These are phyloP conservation scores for Zizania palustris DNA, from an alignment of 202 grass and related monocot genomes.

Conservation along the genomic window DNA sequence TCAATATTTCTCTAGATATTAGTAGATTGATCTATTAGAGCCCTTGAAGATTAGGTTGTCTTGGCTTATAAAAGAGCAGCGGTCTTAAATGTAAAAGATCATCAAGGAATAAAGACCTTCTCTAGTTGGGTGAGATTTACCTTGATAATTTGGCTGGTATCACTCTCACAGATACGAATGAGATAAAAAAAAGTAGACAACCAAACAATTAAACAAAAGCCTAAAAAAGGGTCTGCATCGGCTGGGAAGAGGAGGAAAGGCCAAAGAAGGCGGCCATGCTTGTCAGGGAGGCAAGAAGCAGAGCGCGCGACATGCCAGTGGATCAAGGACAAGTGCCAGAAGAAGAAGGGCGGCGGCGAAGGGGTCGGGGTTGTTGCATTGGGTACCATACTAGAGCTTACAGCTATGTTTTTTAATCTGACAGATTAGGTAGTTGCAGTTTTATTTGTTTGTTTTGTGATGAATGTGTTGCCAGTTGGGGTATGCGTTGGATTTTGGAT, in stretches of 20 bases:
- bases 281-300: conserved; percentile 34
- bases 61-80: too few species aligned
- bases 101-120: too few species aligned
- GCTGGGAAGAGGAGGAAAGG: neutral
- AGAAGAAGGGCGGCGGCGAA: conserved; percentile 42
- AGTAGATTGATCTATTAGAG: too few species aligned
- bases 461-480: conserved; percentile 8
- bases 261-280: neutral
- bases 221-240: too few species aligned
- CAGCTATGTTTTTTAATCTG: neutral
- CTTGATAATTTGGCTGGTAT: too few species aligned
- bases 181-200: too few species aligned
- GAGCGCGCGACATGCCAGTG: conserved; percentile 64
- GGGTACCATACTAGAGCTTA: conserved; percentile 13
- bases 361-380: conserved; percentile 7
- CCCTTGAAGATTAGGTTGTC: too few species aligned
- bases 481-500: neutral
- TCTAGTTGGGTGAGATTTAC: too few species aligned
- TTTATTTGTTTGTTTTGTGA: neutral
- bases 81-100: too few species aligned
- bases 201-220: too few species aligned
- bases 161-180: too few species aligned
- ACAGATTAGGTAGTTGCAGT: neutral
- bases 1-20: too few species aligned
- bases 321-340: conserved; percentile 83